A percentile compares a stretch with the other conserved stretches of the same genome.
Conservation (phyloP, 345 rosid genomes). For the Eucalyptus melliodora region DNA sequence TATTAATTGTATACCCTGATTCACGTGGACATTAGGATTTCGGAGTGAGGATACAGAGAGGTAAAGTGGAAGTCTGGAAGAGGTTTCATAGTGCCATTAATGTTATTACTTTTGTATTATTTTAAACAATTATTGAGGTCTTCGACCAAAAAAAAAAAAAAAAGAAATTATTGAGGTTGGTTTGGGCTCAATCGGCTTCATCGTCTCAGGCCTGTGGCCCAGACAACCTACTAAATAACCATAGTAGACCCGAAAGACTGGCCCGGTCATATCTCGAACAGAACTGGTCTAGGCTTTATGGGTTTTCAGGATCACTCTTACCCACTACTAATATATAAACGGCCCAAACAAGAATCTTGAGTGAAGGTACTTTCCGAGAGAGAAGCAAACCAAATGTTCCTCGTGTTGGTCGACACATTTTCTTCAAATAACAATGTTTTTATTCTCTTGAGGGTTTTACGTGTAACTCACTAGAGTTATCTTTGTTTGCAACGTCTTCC, state of each 20-base stretch:
- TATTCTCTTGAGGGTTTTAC: not conserved
- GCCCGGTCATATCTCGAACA: not conserved
- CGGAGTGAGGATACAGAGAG: not conserved
- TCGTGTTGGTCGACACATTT: not conserved
- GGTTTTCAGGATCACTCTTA: not conserved
- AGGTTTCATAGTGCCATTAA: not conserved
- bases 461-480: not conserved
- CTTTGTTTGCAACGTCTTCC: too few species aligned
- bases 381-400: not conserved
- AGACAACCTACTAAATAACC: not conserved
- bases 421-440: not conserved
- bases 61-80: not conserved
- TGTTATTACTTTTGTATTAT: not conserved
- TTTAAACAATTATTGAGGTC: not conserved
- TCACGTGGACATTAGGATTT: not conserved
- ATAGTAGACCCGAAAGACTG: not conserved
- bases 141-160: too few species aligned
- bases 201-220: not conserved
- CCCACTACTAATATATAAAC: not conserved
- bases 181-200: not conserved
- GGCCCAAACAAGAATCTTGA: not conserved
- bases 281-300: not conserved
- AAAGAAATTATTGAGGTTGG: too few species aligned
- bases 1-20: not conserved
- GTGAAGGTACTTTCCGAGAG: not conserved